Base-by-base conservation (phyloP, 2,329 filamentous ascomycete genomes). In the Cercospora sp. region DNA sequence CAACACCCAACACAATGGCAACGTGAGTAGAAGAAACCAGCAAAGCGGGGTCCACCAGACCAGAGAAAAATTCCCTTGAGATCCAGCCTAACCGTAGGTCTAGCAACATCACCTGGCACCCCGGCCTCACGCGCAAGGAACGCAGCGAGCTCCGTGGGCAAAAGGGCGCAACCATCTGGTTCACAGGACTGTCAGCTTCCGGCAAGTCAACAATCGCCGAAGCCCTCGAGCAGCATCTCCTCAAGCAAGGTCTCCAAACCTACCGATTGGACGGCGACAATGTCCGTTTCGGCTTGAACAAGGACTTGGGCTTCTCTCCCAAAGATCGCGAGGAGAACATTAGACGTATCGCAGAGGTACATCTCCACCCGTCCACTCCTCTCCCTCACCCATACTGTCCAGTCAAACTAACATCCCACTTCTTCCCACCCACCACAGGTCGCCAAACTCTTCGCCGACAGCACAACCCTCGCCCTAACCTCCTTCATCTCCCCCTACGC, bases 201-300 rank as follows among this genome's bases (percentile, higher is more conserved):
- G 95, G 95, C 78, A 99, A 99, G 83, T 97, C 94, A 63, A 99
- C 95, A 67, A 92, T 99, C 70, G 95, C 95, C 65, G 96, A 93
- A 2, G 95, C 95, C 16, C 91, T 99, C 48, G 95, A 99, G 85
- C 94, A 97, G 84, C 93, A 97, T 81, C 90, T 99, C 36, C 88
- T 99, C 65, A 93, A 96, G 80, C 86, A 92, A 10, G 91, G 90
- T 53, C 84, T 95, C 62, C 84, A 90, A 65, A 91, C 94, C 69
- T 99, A 99, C 87, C 90, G 95, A 63, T 90, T 99, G 31, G 95
- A 99, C 82, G 95, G 94, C 77, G 95, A 99, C 87, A 99, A 99
- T 82, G 91, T 99, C 73, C 94, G 95, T 69, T 97, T 98, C 83
- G 95, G 95, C 16, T 87, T 99, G 74, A 99, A 98, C 88, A 96